Evolutionary conservation across 2,329 filamentous ascomycete genomes (phyloP).

Genomic region (Aspergillus transmontanensis): DNA sequence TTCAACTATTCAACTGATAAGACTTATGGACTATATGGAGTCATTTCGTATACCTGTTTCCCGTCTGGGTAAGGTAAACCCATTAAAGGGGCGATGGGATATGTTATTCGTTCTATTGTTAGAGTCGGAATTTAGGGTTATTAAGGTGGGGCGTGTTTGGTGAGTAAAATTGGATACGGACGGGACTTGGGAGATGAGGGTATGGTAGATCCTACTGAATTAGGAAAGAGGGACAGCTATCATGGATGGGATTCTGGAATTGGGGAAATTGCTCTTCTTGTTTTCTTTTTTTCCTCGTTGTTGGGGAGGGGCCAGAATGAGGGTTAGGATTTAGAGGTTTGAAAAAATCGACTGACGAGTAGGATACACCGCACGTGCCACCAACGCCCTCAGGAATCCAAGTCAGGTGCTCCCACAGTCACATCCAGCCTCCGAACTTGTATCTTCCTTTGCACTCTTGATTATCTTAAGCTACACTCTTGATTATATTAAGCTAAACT

Average conservation of each 20-base stretch:
- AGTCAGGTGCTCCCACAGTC: background rate
- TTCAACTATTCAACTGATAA: background rate
- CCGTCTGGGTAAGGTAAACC: background rate
- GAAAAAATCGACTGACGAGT: background rate
- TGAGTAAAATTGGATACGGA: background rate
- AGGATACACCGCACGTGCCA: background rate
- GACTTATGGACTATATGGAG: background rate
- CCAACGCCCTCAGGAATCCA: background rate
- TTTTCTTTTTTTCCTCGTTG: background rate
- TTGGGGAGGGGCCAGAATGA: background rate
- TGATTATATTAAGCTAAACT: background rate
- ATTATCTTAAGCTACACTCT: background rate
- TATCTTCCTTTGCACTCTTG: background rate
- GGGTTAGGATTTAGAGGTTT: background rate
- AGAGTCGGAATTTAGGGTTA: background rate
- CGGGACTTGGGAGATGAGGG: background rate
- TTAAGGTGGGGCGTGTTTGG: background rate
- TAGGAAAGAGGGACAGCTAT: background rate
- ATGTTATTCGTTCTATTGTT: background rate
- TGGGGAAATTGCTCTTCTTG: background rate
- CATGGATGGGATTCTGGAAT: background rate
- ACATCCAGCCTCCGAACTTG: background rate
- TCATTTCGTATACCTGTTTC: background rate
- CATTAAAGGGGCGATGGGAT: background rate
- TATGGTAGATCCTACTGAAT: background rate